Base-by-base conservation (phyloP, 441 rosid species). In the Breynia disticha region DNA sequence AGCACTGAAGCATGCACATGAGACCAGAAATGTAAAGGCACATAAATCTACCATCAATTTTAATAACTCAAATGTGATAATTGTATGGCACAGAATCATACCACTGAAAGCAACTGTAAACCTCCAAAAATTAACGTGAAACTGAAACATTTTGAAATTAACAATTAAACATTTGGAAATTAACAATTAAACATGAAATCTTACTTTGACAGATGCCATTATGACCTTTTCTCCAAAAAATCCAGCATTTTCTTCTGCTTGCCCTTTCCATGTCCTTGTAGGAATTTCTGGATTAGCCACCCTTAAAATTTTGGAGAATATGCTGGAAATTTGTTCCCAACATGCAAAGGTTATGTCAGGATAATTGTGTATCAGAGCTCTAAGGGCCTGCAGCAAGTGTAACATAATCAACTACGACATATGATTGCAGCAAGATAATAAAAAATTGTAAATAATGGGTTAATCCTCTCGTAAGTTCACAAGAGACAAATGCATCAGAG, bases 321-420 rank as follows among this genome's bases (percentile, higher is more conserved):
- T 69, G 60, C 63, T 44, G 47, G 86, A 80, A 56, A 84, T 62
- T 60, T 61, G 74, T 54, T 74, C 79, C 96, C 95, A 91, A 43
- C 80, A 80, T 45, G 68, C 77, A 67, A 66, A 44, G 65, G 75
- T 79, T 61, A 82, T 49, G 64, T 72, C 76, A 18, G 96, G 95
- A 57, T 87, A 83, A 75, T 72, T 86, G 76, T 87, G 96, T 60
- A 78, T 75, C 69, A 82, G 57, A 65, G 83, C 89, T 79, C 89
- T 80, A 63, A 91, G 79, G 68, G 90, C 90, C 96, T 91, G 82
- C 44, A 67, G 18, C 5, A 16, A 16, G 3, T 2, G 20, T 47
- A 17, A 17, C 19, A n/a, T 17, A 47, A 47, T 10, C 18, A 47
- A 17, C 50, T 19, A 47, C 19, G 13, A 17, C 48, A 73, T 38